phyloP scores from a whole-genome alignment of 768 basidiomycete species.

The Kwoniella shandongensis region DNA sequence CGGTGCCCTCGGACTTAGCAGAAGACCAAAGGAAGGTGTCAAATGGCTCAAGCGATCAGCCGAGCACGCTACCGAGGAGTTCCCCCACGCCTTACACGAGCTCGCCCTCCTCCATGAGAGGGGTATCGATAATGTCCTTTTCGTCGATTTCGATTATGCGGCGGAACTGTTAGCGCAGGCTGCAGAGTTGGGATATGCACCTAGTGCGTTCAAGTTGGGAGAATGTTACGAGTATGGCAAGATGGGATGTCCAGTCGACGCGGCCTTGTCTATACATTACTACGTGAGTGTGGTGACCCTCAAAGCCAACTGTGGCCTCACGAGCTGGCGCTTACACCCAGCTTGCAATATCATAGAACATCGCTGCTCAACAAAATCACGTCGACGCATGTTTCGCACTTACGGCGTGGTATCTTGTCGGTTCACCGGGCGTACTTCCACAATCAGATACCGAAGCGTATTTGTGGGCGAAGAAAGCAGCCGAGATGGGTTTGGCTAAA shows the following conservation, averaged over 20 bases:
- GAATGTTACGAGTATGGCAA: slow-evolving; percentile 99
- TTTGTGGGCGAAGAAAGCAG: slow-evolving; percentile 94
- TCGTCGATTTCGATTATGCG: slow-evolving; percentile 93
- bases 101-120: slow-evolving; percentile 88
- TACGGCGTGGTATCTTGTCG: slow-evolving; percentile 98
- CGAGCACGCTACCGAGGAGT: slow-evolving; percentile 82
- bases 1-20: slow-evolving; percentile 82
- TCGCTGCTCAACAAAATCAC: slow-evolving; percentile 95
- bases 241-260: slow-evolving; percentile 96
- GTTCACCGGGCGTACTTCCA: slow-evolving; percentile 93
- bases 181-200: slow-evolving; percentile 91
- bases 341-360: slow-evolving; percentile 64
- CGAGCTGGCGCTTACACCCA: slow-evolving; percentile 3
- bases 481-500: slow-evolving; percentile 85
- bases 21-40: slow-evolving; percentile 90
- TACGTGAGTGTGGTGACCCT: slow-evolving; percentile 64
- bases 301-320: not conserved
- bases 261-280: slow-evolving; percentile 96
- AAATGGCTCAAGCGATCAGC: slow-evolving; percentile 98
- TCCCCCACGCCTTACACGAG: slow-evolving; percentile 94
- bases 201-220: slow-evolving; percentile 90
- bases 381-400: slow-evolving; percentile 96
- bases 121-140: slow-evolving; percentile 97
- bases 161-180: slow-evolving; percentile 92
- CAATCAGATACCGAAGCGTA: slow-evolving; percentile 98